Evolutionary conservation across 1,284 basidiomycete genomes (phyloP).

Genomic region (Fistulina hepatica): DNA sequence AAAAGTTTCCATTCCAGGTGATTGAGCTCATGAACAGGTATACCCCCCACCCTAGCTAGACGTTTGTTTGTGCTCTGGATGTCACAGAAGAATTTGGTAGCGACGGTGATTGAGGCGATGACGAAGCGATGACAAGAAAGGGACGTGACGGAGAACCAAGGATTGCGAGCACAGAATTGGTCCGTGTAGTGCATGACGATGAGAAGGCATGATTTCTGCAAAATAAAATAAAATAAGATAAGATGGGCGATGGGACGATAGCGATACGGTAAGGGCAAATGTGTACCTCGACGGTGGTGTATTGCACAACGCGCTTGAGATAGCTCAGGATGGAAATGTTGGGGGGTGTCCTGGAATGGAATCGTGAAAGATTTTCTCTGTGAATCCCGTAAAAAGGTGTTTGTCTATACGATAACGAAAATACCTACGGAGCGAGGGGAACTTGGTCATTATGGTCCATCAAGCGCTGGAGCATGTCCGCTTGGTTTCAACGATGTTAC

Average conservation of each 20-base stretch:
- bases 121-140: conserved; percentile 93
- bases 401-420: conserved; percentile 10
- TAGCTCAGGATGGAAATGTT: conserved; percentile 82
- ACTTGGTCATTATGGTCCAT: conserved; percentile 92
- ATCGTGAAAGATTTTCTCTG: conserved; percentile 80
- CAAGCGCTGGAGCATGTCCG: conserved; percentile 88
- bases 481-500: conserved; percentile 30
- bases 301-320: conserved; percentile 81
- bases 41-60: conserved; percentile 91
- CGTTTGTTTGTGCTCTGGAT: conserved; percentile 86
- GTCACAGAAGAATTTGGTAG: conserved; percentile 88
- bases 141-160: conserved; percentile 83
- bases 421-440: conserved; percentile 65
- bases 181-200: conserved; percentile 92
- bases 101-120: conserved; percentile 79
- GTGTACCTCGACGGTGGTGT: conserved; percentile 84
- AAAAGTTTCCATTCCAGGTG: conserved; percentile 88
- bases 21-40: conserved; percentile 82
- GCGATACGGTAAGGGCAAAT: conserved; percentile 5
- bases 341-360: conserved; percentile 86
- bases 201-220: conserved; percentile 77
- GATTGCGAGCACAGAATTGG: conserved; percentile 78
- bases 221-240: no score
- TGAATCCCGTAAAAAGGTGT: conserved; percentile 16
- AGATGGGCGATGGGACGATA: conserved; percentile 8